Base-by-base conservation (phyloP, 805 yeast genomes). In the Torulaspora gathmanii region DNA sequence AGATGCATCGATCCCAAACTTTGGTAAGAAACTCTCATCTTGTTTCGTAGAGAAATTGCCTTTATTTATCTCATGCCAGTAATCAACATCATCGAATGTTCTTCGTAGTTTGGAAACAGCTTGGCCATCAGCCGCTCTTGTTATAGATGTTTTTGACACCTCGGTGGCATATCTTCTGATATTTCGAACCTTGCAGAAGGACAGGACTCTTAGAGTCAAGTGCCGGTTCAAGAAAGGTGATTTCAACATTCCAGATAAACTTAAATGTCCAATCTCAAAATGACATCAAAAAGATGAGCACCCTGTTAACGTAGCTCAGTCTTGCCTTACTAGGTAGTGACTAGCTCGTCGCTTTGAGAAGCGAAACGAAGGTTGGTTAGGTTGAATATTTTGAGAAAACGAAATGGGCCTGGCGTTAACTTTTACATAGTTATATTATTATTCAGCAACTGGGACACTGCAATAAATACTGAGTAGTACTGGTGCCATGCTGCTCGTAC, bases 11-110 rank as follows among this genome's bases (percentile, higher is more conserved):
- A 50, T 15, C 20, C 44, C 46, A 13, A 51, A 40, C 23, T 34
- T 45, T 12, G 42, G 36, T 43, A 46, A 23, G 45, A 27, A 19
- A 28, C 40, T 33, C 13, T 40, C 9, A 33, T 40, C 40, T 40
- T 33, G n/a, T 13, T 45, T 40, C 9, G 37, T 49, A 2, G 40
- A 40, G 41, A 52, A 57, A 27, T 51, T 54, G 1, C 57, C 45
- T 39, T 63, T 65, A 53, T 74, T 79, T 60, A 81, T 77, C 31
- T 70, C 64, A 17, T 68, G 58, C 78, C 86, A 84, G 54, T 71
- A 79, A 11, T 64, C 61, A 13, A 73, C 76, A 58, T 82, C 80
- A 55, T 85, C 90, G 56, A 84, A 84, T 0, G 82, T 72, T 45
- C 67, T 44, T 35, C 33, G 27, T 16, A 48, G 35, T n/a, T 30